Evolutionary conservation across 2,329 filamentous ascomycete species (phyloP).

Genomic region (Alternaria panax): DNA sequence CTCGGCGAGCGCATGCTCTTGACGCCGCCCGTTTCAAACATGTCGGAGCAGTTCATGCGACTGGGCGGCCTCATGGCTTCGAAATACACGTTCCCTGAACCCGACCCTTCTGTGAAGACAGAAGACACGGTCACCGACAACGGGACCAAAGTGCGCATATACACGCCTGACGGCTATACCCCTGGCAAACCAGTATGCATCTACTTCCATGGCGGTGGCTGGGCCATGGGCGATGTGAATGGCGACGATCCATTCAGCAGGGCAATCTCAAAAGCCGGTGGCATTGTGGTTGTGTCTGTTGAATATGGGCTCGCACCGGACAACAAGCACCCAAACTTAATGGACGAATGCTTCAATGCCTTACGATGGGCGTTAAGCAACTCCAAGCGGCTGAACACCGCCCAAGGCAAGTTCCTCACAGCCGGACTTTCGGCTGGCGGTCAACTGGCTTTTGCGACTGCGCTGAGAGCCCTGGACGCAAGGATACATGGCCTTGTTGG

Average conservation of each 20-base stretch:
- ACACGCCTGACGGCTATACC: constrained; percentile 42
- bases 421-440: constrained; percentile 52
- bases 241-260: constrained; percentile 42
- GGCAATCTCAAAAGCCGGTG: constrained; percentile 31
- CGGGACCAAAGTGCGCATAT: constrained; percentile 45
- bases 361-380: constrained; percentile 43
- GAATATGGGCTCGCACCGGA: constrained; percentile 48
- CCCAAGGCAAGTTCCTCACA: constrained; percentile 42
- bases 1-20: constrained; percentile 39
- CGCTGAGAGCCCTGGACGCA: constrained; percentile 50
- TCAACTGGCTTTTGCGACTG: constrained; percentile 48
- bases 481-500: constrained; percentile 48
- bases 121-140: constrained; percentile 38
- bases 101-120: constrained; percentile 42
- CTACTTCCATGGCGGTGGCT: constrained; percentile 50
- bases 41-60: constrained; percentile 22
- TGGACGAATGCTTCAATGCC: constrained; percentile 48
- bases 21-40: constrained; percentile 30
- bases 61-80: constrained; percentile 29
- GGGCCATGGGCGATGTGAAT: constrained; percentile 49
- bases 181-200: constrained; percentile 44
- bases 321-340: constrained; percentile 43
- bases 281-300: constrained; percentile 45
- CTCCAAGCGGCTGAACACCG: constrained; percentile 32
- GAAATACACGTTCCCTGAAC: constrained; percentile 40